Conservation (phyloP, 2,329 filamentous ascomycete species). For the Colletotrichum sublineola region DNA sequence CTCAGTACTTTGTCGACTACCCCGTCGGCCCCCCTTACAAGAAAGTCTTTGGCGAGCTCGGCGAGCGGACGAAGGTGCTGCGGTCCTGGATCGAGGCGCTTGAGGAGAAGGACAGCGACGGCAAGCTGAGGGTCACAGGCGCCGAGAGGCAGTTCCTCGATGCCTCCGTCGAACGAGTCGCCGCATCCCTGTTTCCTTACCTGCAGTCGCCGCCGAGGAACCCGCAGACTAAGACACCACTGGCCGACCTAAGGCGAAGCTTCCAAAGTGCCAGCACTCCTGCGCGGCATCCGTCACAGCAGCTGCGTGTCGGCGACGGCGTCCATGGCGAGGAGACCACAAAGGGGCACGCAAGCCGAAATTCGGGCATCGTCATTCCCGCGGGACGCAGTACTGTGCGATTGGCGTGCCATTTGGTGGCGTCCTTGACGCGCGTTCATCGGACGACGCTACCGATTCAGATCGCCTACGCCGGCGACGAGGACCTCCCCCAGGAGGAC, state of each 20-base stretch:
- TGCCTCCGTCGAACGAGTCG: conserved; percentile 39
- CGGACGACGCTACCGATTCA: conserved; percentile 52
- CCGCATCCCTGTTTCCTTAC: conserved; percentile 36
- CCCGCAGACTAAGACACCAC: conserved; percentile 37
- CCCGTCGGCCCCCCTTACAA: conserved; percentile 50
- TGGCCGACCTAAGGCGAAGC: conserved; percentile 43
- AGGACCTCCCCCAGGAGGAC: conserved; percentile 47
- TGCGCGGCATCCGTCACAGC: conserved; percentile 2
- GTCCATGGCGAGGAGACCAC: neutral
- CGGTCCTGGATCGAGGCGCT: conserved; percentile 44
- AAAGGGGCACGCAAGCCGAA: conserved; percentile 33
- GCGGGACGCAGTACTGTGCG: conserved; percentile 50
- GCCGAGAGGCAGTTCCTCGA: conserved; percentile 37
- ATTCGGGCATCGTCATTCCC: conserved; percentile 54
- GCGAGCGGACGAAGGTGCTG: conserved; percentile 47
- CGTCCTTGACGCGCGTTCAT: conserved; percentile 49
- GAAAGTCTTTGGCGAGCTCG: conserved; percentile 50
- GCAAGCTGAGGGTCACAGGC: conserved; percentile 21
- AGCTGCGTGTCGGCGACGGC: conserved; percentile 5
- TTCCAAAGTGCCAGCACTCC: conserved; percentile 23
- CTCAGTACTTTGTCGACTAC: conserved; percentile 46
- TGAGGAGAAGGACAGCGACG: conserved; percentile 15
- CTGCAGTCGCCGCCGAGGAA: conserved; percentile 33
- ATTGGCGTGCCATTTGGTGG: conserved; percentile 53
- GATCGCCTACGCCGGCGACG: conserved; percentile 54